Evolutionary conservation across 805 yeast species (phyloP).

Genomic region (Metschnikowia picachoensis): DNA sequence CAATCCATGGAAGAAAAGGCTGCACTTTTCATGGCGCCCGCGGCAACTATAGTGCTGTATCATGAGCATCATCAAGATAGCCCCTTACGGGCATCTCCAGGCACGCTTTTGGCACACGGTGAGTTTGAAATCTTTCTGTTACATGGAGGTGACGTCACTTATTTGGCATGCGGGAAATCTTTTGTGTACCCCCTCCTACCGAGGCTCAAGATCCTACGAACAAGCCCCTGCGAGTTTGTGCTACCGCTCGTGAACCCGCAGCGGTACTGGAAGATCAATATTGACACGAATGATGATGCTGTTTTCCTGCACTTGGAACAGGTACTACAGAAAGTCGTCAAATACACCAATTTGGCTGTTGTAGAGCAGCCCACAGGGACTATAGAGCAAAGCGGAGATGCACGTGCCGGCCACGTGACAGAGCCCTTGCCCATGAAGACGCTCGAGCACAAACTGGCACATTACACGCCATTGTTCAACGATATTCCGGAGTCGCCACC

Average conservation of each 20-base stretch:
- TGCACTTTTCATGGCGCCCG: constrained; percentile 30
- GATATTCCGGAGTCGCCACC: constrained; percentile 44
- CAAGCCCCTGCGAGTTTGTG: constrained; percentile 46
- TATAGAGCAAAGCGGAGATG: neutral
- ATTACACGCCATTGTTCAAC: constrained; percentile 17
- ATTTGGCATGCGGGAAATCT: constrained; percentile 60
- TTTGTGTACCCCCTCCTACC: constrained; percentile 75
- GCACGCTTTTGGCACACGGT: constrained; percentile 59
- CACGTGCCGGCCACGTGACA: constrained; percentile 12
- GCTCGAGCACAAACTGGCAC: neutral
- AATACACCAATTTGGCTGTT: constrained; percentile 38
- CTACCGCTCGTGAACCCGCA: constrained; percentile 71
- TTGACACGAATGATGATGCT: constrained; percentile 29
- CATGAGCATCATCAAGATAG: constrained; percentile 29
- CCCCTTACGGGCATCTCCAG: constrained; percentile 20
- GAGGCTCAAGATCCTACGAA: constrained; percentile 53
- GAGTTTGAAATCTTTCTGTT: constrained; percentile 55
- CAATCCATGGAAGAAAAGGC: constrained; percentile 35
- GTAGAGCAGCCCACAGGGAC: neutral
- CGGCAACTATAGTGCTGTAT: constrained; percentile 34
- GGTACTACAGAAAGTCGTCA: constrained; percentile 40
- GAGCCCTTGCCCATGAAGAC: neutral
- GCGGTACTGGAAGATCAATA: constrained; percentile 61
- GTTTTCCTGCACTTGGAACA: constrained; percentile 27
- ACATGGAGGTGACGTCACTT: constrained; percentile 54